Evolutionary conservation across 345 rosid genomes (phyloP), one percentile per base, ranked within the genome.

Genomic region (Odontarrhena argentea): DNA sequence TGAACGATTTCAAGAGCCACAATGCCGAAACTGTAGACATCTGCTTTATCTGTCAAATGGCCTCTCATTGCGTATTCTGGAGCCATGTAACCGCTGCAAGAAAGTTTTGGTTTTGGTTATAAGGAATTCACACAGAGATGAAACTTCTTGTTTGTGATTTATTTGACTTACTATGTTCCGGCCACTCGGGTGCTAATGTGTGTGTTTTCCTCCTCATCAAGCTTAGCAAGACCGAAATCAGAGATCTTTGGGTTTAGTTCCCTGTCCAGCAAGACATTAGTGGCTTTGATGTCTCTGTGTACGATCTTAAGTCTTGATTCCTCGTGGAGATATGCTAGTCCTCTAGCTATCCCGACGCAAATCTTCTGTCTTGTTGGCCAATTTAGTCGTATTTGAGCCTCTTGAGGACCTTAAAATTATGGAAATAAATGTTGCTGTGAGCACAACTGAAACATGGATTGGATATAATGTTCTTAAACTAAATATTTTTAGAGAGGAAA

Each of bases 31-130:
- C 84, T 80, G 53, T 80, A 80, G 24, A 80, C 81, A 50, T 80
- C 84, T 3, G 84, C 84, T 68, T 80, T 74, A 47, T 75, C 72
- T 9, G 81, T 80, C 52, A 77, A 59, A 52, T 77, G 76, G 25
- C 84, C 84, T 54, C 79, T 70, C 81, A 77, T 80, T 40, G 81
- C 84, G 57, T 80, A 80, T 45, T 80, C 84, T 45, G 84, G 81
- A 52, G 83, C 83, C 83, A 80, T 80, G 66, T 80, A 80, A 59
- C 83, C 81, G 11, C 83, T 74, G 59, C 55, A 54, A 11, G 37
- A 5, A 38, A 14, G 7, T 34, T 45, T 57, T 11, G 40, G 12
- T 7, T 56, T 18, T 10, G 18, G 38, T 56, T 56, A 59, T 6
- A 14, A 35, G 8, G 8, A 32, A 38, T 26, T 15, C 22, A 62